phyloP scores from a whole-genome alignment of 2,329 filamentous ascomycete genomes.

The Venturia effusa region DNA sequence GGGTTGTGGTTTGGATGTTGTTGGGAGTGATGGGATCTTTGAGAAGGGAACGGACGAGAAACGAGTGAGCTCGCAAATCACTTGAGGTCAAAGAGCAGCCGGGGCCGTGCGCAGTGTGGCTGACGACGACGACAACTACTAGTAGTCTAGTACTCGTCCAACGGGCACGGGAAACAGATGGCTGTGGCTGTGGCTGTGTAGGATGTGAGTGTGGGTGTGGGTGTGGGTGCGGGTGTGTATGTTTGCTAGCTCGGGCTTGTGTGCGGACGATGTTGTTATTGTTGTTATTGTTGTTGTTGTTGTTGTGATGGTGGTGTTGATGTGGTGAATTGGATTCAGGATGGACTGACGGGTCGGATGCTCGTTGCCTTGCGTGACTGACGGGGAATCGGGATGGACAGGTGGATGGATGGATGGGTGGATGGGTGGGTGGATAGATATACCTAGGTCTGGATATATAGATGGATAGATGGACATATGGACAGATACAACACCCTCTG shows the following conservation, averaged over 20 bases:
- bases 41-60: too few species aligned
- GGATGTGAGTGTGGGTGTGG: too few species aligned
- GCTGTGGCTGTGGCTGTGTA: not conserved
- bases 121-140: slow-evolving; percentile 1
- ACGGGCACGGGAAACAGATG: not conserved
- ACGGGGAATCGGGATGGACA: not conserved
- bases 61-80: not conserved
- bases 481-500: not conserved
- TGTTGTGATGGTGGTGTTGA: not conserved
- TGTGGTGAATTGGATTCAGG: not conserved
- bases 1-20: not conserved
- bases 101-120: not conserved
- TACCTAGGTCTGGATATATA: not conserved
- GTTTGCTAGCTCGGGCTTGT: not conserved
- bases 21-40: not conserved
- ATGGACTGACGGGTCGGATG: not conserved
- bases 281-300: not conserved
- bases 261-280: not conserved
- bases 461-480: not conserved
- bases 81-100: not conserved
- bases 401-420: not conserved
- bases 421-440: not conserved
- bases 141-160: too few species aligned
- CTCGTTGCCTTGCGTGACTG: not conserved
- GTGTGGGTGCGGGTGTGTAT: too few species aligned